Percentiles rank a stretch among this genome's conserved stretches.
Evolutionary conservation across 164 flowering plant species (phyloP).

Genomic region (Kalanchoe fedtschenkoi): DNA sequence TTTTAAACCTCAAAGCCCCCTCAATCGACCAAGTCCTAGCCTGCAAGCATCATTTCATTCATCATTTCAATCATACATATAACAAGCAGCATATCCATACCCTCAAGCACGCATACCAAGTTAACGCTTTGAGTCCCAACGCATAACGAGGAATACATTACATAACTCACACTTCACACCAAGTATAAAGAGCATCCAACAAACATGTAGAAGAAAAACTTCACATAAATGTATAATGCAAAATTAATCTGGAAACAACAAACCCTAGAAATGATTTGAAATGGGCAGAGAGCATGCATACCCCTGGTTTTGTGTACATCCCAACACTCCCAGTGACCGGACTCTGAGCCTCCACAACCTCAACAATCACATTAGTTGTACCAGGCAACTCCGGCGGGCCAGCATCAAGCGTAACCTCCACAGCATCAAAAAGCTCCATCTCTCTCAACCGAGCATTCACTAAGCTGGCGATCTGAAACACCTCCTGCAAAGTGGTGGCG

Average conservation of each 20-base stretch:
- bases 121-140: too few relatives aligned
- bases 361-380: conserved; percentile 67
- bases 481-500: conserved; percentile 55
- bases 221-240: neutral
- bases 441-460: conserved; percentile 42
- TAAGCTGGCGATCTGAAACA: conserved; percentile 42
- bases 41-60: conserved; percentile 28
- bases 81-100: neutral
- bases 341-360: conserved; percentile 48
- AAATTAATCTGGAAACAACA: neutral
- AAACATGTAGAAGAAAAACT: neutral
- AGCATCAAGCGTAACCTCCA: conserved; percentile 60
- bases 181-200: neutral
- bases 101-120: too few relatives aligned
- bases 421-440: conserved; percentile 67
- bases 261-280: neutral
- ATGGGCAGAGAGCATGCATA: conserved; percentile 12
- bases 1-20: conserved; percentile 73
- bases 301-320: conserved; percentile 73
- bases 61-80: neutral
- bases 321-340: conserved; percentile 66
- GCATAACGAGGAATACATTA: too few relatives aligned
- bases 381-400: conserved; percentile 90
- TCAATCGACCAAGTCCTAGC: conserved; percentile 80
- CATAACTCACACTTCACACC: too few relatives aligned